phyloP scores from a whole-genome alignment of 2,329 filamentous ascomycete genomes.

The Diatrype stigma region DNA sequence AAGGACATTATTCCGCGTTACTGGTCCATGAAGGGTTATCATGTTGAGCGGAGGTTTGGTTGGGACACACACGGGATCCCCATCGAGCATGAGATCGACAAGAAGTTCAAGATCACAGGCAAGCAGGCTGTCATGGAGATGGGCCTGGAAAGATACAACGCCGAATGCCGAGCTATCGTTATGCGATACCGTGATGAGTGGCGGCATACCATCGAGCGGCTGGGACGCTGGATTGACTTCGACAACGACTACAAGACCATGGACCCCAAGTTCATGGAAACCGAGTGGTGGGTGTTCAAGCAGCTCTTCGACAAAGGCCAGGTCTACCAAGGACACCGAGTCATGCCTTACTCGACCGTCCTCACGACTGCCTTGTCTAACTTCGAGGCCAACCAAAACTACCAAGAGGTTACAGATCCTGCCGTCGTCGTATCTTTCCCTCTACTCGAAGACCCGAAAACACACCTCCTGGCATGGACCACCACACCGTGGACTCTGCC shows the following conservation, averaged over 20 bases:
- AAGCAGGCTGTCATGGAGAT: constrained; percentile 82
- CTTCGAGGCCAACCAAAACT: constrained; percentile 92
- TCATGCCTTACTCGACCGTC: constrained; percentile 93
- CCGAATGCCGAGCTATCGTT: constrained; percentile 85
- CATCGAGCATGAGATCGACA: constrained; percentile 97
- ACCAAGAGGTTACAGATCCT: constrained; percentile 88
- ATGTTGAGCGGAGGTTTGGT: constrained; percentile 88
- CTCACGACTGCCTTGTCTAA: constrained; percentile 87
- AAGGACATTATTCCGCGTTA: constrained; percentile 96
- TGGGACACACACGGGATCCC: constrained; percentile 95
- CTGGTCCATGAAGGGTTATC: constrained; percentile 94
- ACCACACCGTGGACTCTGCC: constrained; percentile 85
- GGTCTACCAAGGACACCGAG: constrained; percentile 85
- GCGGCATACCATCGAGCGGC: constrained; percentile 79
- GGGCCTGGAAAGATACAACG: constrained; percentile 86
- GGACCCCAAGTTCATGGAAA: constrained; percentile 94
- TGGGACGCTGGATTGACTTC: constrained; percentile 96
- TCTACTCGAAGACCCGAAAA: constrained; percentile 70
- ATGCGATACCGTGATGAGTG: constrained; percentile 88
- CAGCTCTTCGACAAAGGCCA: constrained; percentile 83
- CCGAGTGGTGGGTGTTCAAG: constrained; percentile 96
- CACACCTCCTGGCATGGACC: constrained; percentile 79
- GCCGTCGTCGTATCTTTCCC: constrained; percentile 87
- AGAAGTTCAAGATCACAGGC: constrained; percentile 85
- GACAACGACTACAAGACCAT: constrained; percentile 99